Conservation (phyloP, 2,329 filamentous ascomycete genomes). For the Tolypocladium amazonense region DNA sequence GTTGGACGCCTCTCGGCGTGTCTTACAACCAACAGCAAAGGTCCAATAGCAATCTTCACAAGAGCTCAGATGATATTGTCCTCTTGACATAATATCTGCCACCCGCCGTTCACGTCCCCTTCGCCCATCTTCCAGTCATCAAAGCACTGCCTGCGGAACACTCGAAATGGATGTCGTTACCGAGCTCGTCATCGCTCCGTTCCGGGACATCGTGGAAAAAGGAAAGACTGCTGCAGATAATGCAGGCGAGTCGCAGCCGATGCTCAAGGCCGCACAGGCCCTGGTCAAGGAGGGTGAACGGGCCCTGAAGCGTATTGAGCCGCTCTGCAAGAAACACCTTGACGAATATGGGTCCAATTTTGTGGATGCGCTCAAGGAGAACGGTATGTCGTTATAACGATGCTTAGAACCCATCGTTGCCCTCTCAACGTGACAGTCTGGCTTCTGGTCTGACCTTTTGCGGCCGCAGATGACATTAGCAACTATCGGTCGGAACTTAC, state of each 20-base stretch:
- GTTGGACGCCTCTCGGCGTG: neutral
- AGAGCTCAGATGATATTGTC: neutral
- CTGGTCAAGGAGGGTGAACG: slow-evolving; percentile 38
- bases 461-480: slow-evolving; percentile 35
- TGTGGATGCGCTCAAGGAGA: slow-evolving; percentile 39
- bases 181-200: slow-evolving; percentile 38
- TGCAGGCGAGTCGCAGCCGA: slow-evolving; percentile 30
- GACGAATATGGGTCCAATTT: slow-evolving; percentile 40
- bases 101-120: neutral
- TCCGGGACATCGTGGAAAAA: slow-evolving; percentile 42
- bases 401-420: neutral
- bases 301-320: slow-evolving; percentile 38
- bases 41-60: neutral
- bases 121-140: neutral
- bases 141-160: neutral
- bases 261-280: slow-evolving; percentile 38
- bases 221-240: slow-evolving; percentile 35
- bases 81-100: neutral
- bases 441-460: neutral
- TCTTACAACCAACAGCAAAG: neutral
- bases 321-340: slow-evolving; percentile 35
- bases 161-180: slow-evolving; percentile 26
- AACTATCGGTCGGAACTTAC: slow-evolving; percentile 35
- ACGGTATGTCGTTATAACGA: slow-evolving; percentile 27
- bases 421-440: neutral